These are phyloP conservation scores for Monosporozyma yasuniensis DNA, from an alignment of 805 yeast genomes.

Conservation along the genomic window DNA sequence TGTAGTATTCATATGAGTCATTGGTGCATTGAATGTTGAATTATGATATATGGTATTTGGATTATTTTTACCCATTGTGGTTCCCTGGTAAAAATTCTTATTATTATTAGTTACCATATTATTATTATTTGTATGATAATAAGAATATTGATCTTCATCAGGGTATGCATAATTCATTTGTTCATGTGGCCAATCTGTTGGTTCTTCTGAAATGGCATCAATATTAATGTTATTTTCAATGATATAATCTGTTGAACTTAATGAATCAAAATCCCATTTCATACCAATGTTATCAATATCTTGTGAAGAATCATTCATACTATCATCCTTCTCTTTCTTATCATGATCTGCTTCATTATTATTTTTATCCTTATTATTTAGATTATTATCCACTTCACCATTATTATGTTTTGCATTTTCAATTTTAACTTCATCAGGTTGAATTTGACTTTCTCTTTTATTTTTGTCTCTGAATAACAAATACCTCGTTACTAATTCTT, in stretches of 20 bases:
- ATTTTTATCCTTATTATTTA: background rate
- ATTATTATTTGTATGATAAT: conserved; percentile 19
- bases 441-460: conserved; percentile 41
- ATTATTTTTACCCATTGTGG: conserved; percentile 25
- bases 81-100: conserved; percentile 19
- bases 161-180: conserved; percentile 27
- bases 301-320: conserved; percentile 1
- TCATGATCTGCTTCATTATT: background rate
- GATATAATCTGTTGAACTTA: conserved; percentile 64
- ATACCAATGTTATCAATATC: conserved; percentile 36
- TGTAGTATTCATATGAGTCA: conserved; percentile 14
- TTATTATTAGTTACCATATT: conserved; percentile 2
- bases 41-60: conserved; percentile 18
- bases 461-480: conserved; percentile 64
- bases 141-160: conserved; percentile 25
- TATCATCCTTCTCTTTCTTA: conserved; percentile 6
- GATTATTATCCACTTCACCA: conserved; percentile 5
- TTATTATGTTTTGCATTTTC: conserved; percentile 31
- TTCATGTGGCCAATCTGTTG: conserved; percentile 22
- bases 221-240: conserved; percentile 57
- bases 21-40: conserved; percentile 24
- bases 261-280: conserved; percentile 86
- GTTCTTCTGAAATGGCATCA: conserved; percentile 28
- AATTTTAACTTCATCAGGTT: conserved; percentile 41
- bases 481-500: conserved; percentile 68